Percentiles rank a stretch among this genome's conserved stretches.
Conservation (phyloP, 108 stramenopile genomes). For the Cyclotella choctawhatcheeana region DNA sequence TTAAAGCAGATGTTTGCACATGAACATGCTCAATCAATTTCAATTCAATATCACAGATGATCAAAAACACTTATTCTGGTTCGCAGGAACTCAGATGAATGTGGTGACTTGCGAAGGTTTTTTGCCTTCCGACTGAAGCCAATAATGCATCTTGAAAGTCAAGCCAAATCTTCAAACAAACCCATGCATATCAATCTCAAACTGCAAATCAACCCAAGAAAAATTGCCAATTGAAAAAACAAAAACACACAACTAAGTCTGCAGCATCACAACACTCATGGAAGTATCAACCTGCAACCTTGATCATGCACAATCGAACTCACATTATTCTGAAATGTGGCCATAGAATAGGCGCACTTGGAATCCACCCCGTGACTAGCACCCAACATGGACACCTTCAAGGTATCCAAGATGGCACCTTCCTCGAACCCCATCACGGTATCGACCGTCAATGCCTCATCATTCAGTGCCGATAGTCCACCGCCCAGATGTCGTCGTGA, state of each 20-base stretch:
- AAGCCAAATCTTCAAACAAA: no score
- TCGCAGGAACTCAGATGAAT: no score
- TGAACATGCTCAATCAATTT: not conserved
- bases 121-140: no score
- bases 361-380: slow-evolving; percentile 20
- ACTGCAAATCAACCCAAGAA: no score
- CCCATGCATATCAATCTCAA: no score
- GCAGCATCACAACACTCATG: slow-evolving; percentile 1
- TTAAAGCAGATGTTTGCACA: not conserved
- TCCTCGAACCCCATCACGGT: not conserved
- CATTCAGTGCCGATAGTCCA: not conserved
- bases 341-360: slow-evolving; percentile 37
- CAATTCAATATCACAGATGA: no score
- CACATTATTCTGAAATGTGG: slow-evolving; percentile 49
- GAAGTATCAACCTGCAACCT: not conserved
- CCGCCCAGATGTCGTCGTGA: not conserved
- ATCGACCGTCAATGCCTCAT: not conserved
- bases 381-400: slow-evolving; percentile 36
- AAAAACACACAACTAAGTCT: not conserved
- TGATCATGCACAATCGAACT: slow-evolving; percentile 9
- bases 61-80: no score
- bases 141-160: no score
- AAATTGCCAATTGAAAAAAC: no score
- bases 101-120: no score
- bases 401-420: slow-evolving; percentile 18